phyloP scores from a whole-genome alignment of 768 basidiomycete species.

The Leucocoprinus leucothites region DNA sequence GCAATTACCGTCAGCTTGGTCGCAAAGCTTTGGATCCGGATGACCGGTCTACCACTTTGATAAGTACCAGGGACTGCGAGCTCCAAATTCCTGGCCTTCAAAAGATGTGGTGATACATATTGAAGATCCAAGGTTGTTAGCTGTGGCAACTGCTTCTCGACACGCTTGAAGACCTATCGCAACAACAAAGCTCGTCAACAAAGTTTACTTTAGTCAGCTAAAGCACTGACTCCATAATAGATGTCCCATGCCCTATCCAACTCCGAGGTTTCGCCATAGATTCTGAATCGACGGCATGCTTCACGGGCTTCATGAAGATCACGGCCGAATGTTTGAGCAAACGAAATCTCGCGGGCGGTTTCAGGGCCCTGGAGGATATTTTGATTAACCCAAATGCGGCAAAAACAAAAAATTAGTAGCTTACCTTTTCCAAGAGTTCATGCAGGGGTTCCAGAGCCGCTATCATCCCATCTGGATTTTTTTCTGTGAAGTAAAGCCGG shows the following conservation, averaged over 20 bases:
- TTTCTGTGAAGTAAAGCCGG: conserved; percentile 92
- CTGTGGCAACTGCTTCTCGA: conserved; percentile 90
- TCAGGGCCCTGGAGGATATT: conserved; percentile 71
- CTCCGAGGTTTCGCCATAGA: conserved; percentile 83
- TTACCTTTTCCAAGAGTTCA: conserved; percentile 82
- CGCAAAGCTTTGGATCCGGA: conserved; percentile 81
- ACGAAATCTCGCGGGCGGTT: conserved; percentile 92
- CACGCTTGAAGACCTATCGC: conserved; percentile 86
- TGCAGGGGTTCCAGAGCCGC: conserved; percentile 89
- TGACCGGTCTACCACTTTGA: conserved; percentile 79
- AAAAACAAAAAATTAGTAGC: conserved; percentile 18
- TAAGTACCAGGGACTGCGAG: conserved; percentile 98
- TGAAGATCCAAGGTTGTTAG: conserved; percentile 91
- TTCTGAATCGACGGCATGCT: conserved; percentile 82
- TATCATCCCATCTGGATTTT: conserved; percentile 97
- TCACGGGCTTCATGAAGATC: conserved; percentile 92
- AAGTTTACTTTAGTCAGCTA: neutral
- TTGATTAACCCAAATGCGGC: too few relatives aligned
- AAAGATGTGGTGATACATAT: conserved; percentile 91
- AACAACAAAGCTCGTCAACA: neutral
- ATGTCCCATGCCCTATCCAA: conserved; percentile 99
- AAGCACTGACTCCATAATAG: conserved; percentile 76
- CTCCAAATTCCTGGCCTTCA: conserved; percentile 87
- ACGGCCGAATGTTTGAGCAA: conserved; percentile 89
- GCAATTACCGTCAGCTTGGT: conserved; percentile 91